Conservation (phyloP, 768 basidiomycete genomes). For the Fomitopsis serialis region DNA sequence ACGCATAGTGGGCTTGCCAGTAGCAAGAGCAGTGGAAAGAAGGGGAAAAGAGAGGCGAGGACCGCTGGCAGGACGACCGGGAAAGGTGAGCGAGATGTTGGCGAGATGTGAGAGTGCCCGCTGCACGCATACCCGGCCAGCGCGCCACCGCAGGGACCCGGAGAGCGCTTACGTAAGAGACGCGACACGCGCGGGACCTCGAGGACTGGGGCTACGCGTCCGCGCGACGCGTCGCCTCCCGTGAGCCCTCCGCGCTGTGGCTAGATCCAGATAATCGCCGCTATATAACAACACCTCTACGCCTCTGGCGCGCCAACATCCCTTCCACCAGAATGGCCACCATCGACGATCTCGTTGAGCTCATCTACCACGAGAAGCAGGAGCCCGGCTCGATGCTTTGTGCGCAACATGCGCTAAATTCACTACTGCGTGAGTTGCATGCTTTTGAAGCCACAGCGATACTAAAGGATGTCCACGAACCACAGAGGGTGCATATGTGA, state of each 20-base stretch:
- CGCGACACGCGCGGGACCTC: constrained; percentile 18
- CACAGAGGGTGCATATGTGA: constrained; percentile 44
- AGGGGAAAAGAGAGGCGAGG: neutral
- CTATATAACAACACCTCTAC: neutral
- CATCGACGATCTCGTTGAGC: constrained; percentile 44
- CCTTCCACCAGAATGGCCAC: constrained; percentile 42
- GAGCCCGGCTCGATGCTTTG: constrained; percentile 78
- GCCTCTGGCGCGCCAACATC: neutral
- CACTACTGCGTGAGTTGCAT: constrained; percentile 59
- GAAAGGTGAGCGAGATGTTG: neutral
- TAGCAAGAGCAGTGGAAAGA: constrained; percentile 11
- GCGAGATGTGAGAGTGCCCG: neutral
- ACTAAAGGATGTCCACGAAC: constrained; percentile 1
- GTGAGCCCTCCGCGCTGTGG: neutral
- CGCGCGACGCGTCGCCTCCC: constrained; percentile 22
- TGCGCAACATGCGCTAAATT: constrained; percentile 83
- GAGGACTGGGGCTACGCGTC: constrained; percentile 13
- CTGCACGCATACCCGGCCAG: neutral
- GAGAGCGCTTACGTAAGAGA: constrained; percentile 17
- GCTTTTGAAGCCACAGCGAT: neutral
- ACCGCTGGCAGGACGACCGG: neutral
- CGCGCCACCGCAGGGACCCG: constrained; percentile 8
- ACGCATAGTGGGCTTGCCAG: neutral
- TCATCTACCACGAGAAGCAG: constrained; percentile 79
- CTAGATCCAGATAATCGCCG: constrained; percentile 6